Evolutionary conservation across 352 stramenopile genomes (phyloP).

Genomic region (Globisporangium cystogenes): DNA sequence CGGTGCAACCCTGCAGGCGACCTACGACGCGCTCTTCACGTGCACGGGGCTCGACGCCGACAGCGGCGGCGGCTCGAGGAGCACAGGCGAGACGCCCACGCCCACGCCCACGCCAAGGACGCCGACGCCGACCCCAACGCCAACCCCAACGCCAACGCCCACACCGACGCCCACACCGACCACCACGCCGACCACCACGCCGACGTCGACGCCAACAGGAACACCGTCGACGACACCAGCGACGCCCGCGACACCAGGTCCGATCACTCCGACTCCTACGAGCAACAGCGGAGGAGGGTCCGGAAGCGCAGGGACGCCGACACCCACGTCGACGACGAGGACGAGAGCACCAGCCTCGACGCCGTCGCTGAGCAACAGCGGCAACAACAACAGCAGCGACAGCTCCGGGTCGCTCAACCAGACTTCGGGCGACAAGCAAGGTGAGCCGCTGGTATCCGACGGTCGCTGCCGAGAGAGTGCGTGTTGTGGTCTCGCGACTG

Average conservation of each 20-base stretch:
- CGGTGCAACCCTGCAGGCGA: background rate
- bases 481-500: too few species aligned
- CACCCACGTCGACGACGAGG: background rate
- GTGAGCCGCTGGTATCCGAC: background rate
- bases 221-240: background rate
- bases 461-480: too few species aligned
- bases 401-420: background rate
- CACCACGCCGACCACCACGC: background rate
- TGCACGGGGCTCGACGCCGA: background rate
- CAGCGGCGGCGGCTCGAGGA: background rate
- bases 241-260: background rate
- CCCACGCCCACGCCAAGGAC: background rate
- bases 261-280: background rate
- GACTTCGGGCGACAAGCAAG: background rate
- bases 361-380: background rate
- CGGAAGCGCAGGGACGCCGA: background rate
- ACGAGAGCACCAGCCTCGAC: background rate
- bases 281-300: background rate
- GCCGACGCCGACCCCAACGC: background rate
- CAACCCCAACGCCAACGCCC: background rate
- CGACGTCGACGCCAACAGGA: background rate
- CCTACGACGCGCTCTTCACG: background rate
- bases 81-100: background rate
- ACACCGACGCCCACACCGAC: background rate
- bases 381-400: background rate